phyloP scores from a whole-genome alignment of 768 basidiomycete genomes.

The Boletus vermiculosoides region DNA sequence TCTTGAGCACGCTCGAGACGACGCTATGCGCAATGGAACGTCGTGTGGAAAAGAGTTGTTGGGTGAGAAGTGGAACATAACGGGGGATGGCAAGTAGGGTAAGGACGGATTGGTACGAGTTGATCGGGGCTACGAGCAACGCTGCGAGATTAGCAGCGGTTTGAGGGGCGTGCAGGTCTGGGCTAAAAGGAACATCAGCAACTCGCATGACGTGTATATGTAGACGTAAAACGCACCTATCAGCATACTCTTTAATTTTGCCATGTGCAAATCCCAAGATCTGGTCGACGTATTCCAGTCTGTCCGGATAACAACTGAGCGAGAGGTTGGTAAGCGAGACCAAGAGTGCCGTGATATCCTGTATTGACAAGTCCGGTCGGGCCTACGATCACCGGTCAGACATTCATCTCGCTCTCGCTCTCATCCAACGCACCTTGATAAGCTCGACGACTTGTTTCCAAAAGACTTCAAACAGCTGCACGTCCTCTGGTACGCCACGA shows the following conservation, averaged over 20 bases:
- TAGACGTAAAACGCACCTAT: constrained; percentile 51
- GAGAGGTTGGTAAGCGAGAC: constrained; percentile 95
- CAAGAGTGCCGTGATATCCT: constrained; percentile 94
- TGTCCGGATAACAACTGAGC: constrained; percentile 94
- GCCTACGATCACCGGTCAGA: constrained; percentile 51
- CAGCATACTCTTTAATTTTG: constrained; percentile 81
- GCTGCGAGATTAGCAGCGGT: constrained; percentile 90
- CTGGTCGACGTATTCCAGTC: constrained; percentile 96
- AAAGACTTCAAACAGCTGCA: constrained; percentile 96
- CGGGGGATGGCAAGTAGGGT: constrained; percentile 95
- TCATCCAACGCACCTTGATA: constrained; percentile 69
- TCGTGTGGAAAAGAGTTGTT: constrained; percentile 87
- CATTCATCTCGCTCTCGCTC: neutral
- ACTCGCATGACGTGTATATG: neutral
- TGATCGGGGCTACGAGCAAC: constrained; percentile 90
- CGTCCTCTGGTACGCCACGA: constrained; percentile 92
- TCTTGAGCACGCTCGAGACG: constrained; percentile 92
- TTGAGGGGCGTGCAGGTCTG: constrained; percentile 85
- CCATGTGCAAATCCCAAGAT: constrained; percentile 84
- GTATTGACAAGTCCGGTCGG: constrained; percentile 94
- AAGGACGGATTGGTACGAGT: constrained; percentile 93
- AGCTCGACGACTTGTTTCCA: constrained; percentile 98
- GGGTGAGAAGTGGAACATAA: constrained; percentile 78
- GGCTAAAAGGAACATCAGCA: constrained; percentile 40
- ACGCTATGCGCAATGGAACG: constrained; percentile 93